Conservation (phyloP, 495 filamentous ascomycete species). For the Podospora tetraspora region DNA sequence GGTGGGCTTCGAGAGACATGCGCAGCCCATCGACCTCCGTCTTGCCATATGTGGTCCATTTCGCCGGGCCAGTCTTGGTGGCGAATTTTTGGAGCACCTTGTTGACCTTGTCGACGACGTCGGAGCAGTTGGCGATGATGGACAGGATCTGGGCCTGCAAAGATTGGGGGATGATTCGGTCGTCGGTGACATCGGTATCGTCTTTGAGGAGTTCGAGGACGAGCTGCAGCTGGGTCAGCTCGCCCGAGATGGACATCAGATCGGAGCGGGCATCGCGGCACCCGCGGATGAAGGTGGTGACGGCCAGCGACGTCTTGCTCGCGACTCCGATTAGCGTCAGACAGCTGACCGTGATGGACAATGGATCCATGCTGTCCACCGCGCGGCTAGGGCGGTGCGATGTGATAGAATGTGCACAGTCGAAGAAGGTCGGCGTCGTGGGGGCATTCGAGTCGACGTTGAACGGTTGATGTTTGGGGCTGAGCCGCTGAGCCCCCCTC, state of each 20-base stretch:
- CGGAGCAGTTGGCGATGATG: slow-evolving; percentile 23
- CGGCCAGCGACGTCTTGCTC: slow-evolving; percentile 9
- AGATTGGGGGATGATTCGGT: slow-evolving; percentile 12
- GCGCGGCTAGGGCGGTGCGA: neutral
- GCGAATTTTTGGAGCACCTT: slow-evolving; percentile 17
- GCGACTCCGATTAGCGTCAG: slow-evolving; percentile 7
- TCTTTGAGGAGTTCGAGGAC: slow-evolving; percentile 20
- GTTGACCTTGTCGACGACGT: slow-evolving; percentile 22
- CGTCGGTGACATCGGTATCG: slow-evolving; percentile 5
- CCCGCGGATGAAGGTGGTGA: slow-evolving; percentile 17
- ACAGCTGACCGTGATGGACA: slow-evolving; percentile 18
- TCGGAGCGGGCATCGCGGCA: slow-evolving; percentile 17
- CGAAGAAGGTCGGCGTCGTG: neutral
- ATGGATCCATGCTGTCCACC: slow-evolving; percentile 8
- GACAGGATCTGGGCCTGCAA: slow-evolving; percentile 22
- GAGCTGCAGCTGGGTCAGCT: slow-evolving; percentile 16
- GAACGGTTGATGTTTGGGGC: too few relatives aligned
- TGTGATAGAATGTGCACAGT: neutral
- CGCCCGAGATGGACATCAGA: slow-evolving; percentile 10
- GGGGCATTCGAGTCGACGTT: neutral
- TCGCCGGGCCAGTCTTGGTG: slow-evolving; percentile 8
- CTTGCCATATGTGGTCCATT: slow-evolving; percentile 20
- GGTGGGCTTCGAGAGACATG: slow-evolving; percentile 27
- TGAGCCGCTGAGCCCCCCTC: too few relatives aligned
- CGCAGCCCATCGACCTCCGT: slow-evolving; percentile 20